Conservation (phyloP, 148 eudicot genomes). For the Salicornia ramosissima region DNA sequence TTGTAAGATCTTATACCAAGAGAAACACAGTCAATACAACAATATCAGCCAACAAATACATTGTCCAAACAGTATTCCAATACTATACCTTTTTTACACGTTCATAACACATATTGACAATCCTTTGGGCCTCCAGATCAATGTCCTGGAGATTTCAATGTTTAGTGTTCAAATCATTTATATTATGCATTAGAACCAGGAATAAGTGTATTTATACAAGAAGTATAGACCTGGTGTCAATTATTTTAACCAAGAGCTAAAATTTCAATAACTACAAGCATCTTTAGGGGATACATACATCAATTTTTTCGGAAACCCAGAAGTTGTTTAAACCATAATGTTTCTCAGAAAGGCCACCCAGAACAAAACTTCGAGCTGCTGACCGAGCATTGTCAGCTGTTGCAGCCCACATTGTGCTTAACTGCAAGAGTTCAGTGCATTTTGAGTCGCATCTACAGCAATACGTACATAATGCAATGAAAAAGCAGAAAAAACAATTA, state of each 20-base stretch:
- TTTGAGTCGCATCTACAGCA: not conserved
- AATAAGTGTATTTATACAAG: not conserved
- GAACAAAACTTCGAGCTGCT: conserved; percentile 76
- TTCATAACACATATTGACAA: conserved; percentile 66
- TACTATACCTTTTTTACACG: conserved; percentile 69
- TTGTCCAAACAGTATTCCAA: not conserved
- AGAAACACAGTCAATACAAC: conserved; percentile 15
- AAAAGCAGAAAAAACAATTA: not conserved
- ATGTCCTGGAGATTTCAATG: conserved; percentile 47
- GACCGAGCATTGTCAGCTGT: conserved; percentile 87
- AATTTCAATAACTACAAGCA: not conserved
- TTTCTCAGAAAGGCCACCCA: conserved; percentile 85
- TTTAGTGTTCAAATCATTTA: not conserved
- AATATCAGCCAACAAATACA: not conserved
- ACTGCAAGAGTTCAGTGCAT: conserved; percentile 36
- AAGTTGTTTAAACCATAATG: conserved; percentile 66
- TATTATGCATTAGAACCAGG: not conserved
- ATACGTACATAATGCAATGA: not conserved
- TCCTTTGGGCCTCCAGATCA: conserved; percentile 66
- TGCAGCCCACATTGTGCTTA: conserved; percentile 93
- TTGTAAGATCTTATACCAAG: conserved; percentile 46
- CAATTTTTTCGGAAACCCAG: conserved; percentile 62
- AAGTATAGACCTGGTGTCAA: not conserved
- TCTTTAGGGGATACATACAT: conserved; percentile 39
- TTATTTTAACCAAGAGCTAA: too few species aligned